A percentile compares a stretch with the other conserved stretches of the same genome.
These are phyloP conservation scores for Afroboletus lepidellus DNA, from an alignment of 1,284 basidiomycete species.

Conservation along the genomic window DNA sequence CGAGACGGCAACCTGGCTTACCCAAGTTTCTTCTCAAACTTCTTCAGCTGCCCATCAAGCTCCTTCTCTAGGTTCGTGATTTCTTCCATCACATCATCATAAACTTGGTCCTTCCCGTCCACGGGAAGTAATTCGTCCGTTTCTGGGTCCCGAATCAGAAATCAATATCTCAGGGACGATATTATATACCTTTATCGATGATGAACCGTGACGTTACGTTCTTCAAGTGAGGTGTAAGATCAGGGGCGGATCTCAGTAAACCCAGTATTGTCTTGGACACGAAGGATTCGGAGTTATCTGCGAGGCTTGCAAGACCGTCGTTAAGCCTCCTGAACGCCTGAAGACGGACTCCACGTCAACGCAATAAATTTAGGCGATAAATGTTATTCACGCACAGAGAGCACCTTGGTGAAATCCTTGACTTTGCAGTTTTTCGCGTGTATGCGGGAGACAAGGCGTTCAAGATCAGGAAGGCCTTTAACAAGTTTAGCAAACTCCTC, in stretches of 20 bases:
- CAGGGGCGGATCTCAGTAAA: conserved; percentile 78
- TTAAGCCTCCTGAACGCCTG: conserved; percentile 79
- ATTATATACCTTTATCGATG: conserved; percentile 55
- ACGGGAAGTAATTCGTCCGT: conserved; percentile 70
- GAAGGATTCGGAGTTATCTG: conserved; percentile 68
- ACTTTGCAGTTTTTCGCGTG: conserved; percentile 89
- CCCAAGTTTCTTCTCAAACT: conserved; percentile 60
- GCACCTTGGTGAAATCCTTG: conserved; percentile 81
- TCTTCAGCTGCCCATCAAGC: conserved; percentile 65
- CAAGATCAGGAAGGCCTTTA: conserved; percentile 87
- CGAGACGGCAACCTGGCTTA: conserved; percentile 31
- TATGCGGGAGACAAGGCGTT: conserved; percentile 89
- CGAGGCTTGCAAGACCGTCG: conserved; percentile 62
- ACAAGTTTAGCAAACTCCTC: conserved; percentile 70
- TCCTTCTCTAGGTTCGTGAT: conserved; percentile 67
- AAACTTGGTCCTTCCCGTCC: conserved; percentile 80
- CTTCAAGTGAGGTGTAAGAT: conserved; percentile 68
- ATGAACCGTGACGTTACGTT: conserved; percentile 73
- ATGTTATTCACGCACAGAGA: conserved; percentile 51
- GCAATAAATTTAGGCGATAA: not conserved
- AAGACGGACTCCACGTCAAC: conserved; percentile 5
- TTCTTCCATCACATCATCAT: conserved; percentile 73
- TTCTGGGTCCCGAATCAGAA: conserved; percentile 39
- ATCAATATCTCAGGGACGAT: conserved; percentile 8
- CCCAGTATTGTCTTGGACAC: conserved; percentile 73